Conservation (phyloP, 2,329 filamentous ascomycete genomes). For the Aspergillus brunneoviolaceus region DNA sequence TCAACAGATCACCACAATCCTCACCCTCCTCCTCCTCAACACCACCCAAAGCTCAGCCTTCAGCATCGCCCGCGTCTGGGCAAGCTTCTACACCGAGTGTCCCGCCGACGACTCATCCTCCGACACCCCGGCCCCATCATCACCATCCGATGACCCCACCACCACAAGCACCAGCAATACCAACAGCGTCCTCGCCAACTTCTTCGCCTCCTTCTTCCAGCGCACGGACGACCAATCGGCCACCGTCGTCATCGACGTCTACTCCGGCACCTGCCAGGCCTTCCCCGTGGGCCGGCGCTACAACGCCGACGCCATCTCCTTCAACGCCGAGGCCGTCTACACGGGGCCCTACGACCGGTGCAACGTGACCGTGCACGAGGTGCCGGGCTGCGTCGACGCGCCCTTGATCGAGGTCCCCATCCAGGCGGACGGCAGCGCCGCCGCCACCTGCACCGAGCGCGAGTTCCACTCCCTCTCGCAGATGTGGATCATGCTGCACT, state of each 20-base stretch:
- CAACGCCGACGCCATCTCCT: constrained; percentile 25
- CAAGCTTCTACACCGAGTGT: constrained; percentile 33
- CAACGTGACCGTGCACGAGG: constrained; percentile 26
- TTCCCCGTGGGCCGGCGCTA: constrained; percentile 28
- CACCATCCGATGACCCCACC: constrained; percentile 14
- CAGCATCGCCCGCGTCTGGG: constrained; percentile 29
- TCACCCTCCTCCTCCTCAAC: constrained; percentile 23
- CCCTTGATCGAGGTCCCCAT: constrained; percentile 28
- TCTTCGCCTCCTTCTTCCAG: neutral
- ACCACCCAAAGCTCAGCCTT: constrained; percentile 20
- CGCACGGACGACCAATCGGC: constrained; percentile 20
- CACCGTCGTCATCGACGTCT: constrained; percentile 23
- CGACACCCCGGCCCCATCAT: neutral
- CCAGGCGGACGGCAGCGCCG: neutral
- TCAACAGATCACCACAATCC: constrained; percentile 18
- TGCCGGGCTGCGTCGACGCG: constrained; percentile 31
- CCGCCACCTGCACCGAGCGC: constrained; percentile 27
- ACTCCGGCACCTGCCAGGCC: constrained; percentile 24
- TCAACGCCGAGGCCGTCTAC: constrained; percentile 19
- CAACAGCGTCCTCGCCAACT: neutral
- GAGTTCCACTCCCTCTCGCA: constrained; percentile 13
- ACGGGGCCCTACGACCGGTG: neutral
- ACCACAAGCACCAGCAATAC: constrained; percentile 15
- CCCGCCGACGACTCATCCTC: constrained; percentile 13
- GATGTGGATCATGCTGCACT: neutral